Conservation (phyloP, 192 early-diverging fungal genomes). For the Diversispora eburnea region DNA sequence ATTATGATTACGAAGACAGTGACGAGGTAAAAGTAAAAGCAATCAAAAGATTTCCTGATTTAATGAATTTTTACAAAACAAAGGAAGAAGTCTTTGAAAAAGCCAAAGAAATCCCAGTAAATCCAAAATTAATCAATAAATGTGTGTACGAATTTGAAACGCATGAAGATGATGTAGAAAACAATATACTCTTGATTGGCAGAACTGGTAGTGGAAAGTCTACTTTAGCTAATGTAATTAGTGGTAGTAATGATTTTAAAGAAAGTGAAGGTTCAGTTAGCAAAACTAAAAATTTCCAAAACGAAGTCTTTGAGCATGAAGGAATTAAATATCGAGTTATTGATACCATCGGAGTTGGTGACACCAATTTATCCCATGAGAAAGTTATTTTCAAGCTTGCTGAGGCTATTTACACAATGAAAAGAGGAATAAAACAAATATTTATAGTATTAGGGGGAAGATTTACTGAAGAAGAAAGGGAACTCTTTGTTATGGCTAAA, state of each 20-base stretch:
- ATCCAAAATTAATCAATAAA: background rate
- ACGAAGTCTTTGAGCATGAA: background rate
- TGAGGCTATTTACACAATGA: slow-evolving; percentile 3
- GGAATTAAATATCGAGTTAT: slow-evolving; percentile 8
- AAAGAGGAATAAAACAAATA: background rate
- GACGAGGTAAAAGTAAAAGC: background rate
- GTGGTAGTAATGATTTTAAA: background rate
- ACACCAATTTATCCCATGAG: background rate
- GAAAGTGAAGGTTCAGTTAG: slow-evolving; percentile 1
- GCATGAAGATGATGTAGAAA: background rate
- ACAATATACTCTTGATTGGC: background rate
- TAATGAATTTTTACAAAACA: background rate
- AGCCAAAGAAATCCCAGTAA: background rate
- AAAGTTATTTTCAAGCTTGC: background rate
- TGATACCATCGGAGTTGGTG: slow-evolving; percentile 9
- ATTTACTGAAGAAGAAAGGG: slow-evolving; percentile 13
- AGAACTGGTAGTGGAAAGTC: slow-evolving; percentile 3
- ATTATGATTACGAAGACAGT: background rate
- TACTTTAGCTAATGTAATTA: slow-evolving; percentile 11
- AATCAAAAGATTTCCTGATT: slow-evolving; percentile 15
- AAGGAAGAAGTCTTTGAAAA: background rate
- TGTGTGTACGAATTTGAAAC: slow-evolving; percentile 5
- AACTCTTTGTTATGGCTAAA: background rate
- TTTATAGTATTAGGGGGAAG: background rate
- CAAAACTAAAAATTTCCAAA: slow-evolving; percentile 11